A percentile compares a stretch with the other conserved stretches of the same genome.
These are phyloP conservation scores for Neurospora sp. DNA, from an alignment of 495 filamentous ascomycete species.

Conservation along the genomic window DNA sequence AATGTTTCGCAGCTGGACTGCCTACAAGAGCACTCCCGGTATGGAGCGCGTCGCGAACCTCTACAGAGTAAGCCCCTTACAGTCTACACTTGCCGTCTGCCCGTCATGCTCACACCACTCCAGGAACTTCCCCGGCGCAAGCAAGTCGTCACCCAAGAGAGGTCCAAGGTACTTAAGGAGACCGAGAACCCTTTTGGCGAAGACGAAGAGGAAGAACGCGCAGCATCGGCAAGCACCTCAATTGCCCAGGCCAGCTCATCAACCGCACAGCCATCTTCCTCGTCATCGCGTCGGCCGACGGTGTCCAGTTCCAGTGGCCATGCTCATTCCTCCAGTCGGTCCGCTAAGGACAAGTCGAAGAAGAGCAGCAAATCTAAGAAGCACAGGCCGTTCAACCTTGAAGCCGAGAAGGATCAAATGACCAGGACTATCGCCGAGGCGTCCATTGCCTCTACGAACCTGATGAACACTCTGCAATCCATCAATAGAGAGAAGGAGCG, in stretches of 20 bases:
- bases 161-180: slow-evolving; percentile 72
- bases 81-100: neutral
- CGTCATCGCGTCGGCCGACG: slow-evolving; percentile 22
- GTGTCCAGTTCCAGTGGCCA: slow-evolving; percentile 11
- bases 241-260: neutral
- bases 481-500: slow-evolving; percentile 85
- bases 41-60: slow-evolving; percentile 69
- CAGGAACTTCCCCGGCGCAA: slow-evolving; percentile 46
- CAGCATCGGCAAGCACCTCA: neutral
- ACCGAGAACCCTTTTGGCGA: slow-evolving; percentile 55
- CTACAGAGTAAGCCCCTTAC: slow-evolving; percentile 46
- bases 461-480: slow-evolving; percentile 77
- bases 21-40: slow-evolving; percentile 71
- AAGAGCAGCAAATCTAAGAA: slow-evolving; percentile 44
- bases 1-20: slow-evolving; percentile 82
- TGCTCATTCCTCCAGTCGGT: slow-evolving; percentile 20
- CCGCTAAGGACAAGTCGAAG: slow-evolving; percentile 35
- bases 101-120: slow-evolving; percentile 1
- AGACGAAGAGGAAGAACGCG: slow-evolving; percentile 45
- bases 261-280: slow-evolving; percentile 6
- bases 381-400: slow-evolving; percentile 64
- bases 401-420: slow-evolving; percentile 78
- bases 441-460: slow-evolving; percentile 79
- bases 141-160: slow-evolving; percentile 52
- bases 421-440: slow-evolving; percentile 73